Evolutionary conservation across 257 asterid species (phyloP).

Genomic region (Knoxia roxburghii): DNA sequence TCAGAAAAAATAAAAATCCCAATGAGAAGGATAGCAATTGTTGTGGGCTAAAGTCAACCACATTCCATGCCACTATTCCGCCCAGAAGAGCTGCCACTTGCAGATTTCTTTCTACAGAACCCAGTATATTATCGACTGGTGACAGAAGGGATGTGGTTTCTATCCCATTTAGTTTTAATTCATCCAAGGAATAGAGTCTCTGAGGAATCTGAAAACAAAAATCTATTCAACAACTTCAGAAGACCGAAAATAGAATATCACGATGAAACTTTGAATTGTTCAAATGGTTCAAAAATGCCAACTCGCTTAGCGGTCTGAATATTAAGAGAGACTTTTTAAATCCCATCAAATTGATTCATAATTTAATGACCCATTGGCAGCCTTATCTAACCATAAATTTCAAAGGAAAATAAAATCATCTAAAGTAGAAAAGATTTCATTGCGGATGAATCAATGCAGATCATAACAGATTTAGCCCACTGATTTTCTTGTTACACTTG

Average conservation of each 20-base stretch:
- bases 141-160: constrained; percentile 66
- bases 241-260: background rate
- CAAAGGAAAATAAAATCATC: background rate
- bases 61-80: constrained; percentile 61
- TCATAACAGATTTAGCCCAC: background rate
- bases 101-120: constrained; percentile 62
- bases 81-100: constrained; percentile 70
- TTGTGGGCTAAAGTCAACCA: constrained; percentile 48
- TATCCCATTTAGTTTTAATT: constrained; percentile 78
- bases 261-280: background rate
- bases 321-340: background rate
- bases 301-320: background rate
- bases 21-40: constrained; percentile 53
- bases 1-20: constrained; percentile 71
- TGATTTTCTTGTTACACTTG: background rate
- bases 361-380: background rate
- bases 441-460: background rate
- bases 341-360: background rate
- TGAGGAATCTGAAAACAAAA: constrained; percentile 76
- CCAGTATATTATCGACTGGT: constrained; percentile 74
- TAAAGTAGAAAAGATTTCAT: background rate
- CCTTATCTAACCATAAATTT: background rate
- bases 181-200: constrained; percentile 91
- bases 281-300: background rate
- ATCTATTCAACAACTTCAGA: constrained; percentile 22